phyloP scores from a whole-genome alignment of 208 protist species.

The Tetramitus jugosus region DNA sequence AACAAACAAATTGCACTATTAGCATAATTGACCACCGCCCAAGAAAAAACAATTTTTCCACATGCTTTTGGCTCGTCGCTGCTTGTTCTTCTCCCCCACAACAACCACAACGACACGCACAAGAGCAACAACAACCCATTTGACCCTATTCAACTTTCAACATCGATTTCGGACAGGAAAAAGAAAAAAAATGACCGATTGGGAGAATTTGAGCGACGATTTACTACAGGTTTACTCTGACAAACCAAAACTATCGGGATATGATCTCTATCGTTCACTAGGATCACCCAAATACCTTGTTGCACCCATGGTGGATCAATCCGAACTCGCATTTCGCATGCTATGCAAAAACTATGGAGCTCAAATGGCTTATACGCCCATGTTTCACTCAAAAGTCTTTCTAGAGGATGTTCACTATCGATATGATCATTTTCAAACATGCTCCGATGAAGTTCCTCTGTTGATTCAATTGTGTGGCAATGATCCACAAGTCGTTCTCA shows the following conservation, averaged over 20 bases:
- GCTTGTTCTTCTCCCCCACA: too few species aligned
- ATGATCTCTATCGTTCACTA: slow-evolving; percentile 19
- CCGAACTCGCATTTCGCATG: slow-evolving; percentile 73
- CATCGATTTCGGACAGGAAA: too few species aligned
- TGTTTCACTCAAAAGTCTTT: slow-evolving; percentile 67
- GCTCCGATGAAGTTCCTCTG: slow-evolving; percentile 54
- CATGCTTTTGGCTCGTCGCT: too few species aligned
- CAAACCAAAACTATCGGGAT: background rate
- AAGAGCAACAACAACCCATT: too few species aligned
- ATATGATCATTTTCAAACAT: slow-evolving; percentile 49
- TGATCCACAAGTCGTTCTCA: slow-evolving; percentile 39
- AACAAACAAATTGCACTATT: too few species aligned
- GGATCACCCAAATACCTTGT: slow-evolving; percentile 53
- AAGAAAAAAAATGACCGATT: too few species aligned
- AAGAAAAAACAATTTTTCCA: too few species aligned
- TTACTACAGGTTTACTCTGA: too few species aligned
- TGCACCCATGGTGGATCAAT: slow-evolving; percentile 82
- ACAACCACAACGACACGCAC: too few species aligned
- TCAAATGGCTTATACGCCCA: slow-evolving; percentile 68
- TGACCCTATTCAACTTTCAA: too few species aligned
- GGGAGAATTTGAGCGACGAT: too few species aligned
- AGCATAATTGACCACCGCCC: too few species aligned
- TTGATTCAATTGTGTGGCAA: slow-evolving; percentile 69
- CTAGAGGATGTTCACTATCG: slow-evolving; percentile 51
- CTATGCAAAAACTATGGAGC: slow-evolving; percentile 67